These are phyloP conservation scores for Rheum nobile DNA, from an alignment of 148 eudicot genomes.

Conservation along the genomic window DNA sequence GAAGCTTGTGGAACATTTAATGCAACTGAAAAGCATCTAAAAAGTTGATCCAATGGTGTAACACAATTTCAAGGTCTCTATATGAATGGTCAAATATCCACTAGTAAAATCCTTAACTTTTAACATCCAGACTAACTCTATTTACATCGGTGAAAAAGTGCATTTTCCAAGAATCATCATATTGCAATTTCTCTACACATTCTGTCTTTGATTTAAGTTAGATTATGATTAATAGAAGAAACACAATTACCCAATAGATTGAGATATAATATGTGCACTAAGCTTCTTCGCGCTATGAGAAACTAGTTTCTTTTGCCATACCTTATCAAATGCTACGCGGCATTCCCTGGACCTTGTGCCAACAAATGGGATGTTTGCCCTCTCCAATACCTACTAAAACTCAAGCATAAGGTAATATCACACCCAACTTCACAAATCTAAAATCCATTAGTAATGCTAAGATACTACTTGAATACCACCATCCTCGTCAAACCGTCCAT, in stretches of 20 bases:
- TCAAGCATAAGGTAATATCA: neutral
- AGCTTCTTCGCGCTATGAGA: neutral
- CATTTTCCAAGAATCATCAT: no score
- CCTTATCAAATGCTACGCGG: constrained; percentile 85
- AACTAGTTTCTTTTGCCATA: constrained; percentile 5
- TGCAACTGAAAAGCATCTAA: no score
- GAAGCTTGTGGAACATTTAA: no score
- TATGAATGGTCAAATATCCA: no score
- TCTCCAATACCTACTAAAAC: constrained; percentile 66
- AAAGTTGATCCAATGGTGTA: no score
- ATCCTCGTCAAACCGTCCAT: constrained; percentile 93
- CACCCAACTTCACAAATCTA: neutral
- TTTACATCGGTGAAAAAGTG: no score
- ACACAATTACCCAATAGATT: neutral
- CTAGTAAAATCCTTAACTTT: no score
- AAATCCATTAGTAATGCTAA: neutral
- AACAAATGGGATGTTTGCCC: constrained; percentile 62
- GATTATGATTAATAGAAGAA: neutral
- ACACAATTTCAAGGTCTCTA: no score
- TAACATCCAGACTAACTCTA: no score
- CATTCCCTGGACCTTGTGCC: constrained; percentile 70
- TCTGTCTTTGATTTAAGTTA: no score
- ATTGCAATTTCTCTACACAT: no score
- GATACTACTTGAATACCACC: constrained; percentile 64
- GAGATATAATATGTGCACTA: no score